Conservation (phyloP, 1,284 basidiomycete species). For the Sanguinoderma infundibulare region DNA sequence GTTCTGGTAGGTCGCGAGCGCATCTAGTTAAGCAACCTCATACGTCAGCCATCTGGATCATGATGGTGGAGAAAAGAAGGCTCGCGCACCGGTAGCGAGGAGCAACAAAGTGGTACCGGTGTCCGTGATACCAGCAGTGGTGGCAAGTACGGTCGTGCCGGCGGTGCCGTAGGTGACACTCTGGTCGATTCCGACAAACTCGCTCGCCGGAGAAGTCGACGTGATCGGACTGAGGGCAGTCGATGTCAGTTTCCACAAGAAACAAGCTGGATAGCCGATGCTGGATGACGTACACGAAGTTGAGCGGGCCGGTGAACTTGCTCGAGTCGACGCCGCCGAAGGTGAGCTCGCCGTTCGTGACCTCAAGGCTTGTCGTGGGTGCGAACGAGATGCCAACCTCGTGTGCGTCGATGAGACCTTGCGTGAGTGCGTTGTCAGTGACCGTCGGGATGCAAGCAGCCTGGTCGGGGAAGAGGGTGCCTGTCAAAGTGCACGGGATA, state of each 20-base stretch:
- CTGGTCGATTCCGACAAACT: slow-evolving; percentile 69
- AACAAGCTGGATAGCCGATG: no score
- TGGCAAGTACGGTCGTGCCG: slow-evolving; percentile 44
- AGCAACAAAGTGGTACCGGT: slow-evolving; percentile 51
- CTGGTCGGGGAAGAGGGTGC: slow-evolving; percentile 36
- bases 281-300: slow-evolving; percentile 46
- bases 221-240: slow-evolving; percentile 46
- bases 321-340: slow-evolving; percentile 51
- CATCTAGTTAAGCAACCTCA: slow-evolving; percentile 45
- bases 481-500: slow-evolving; percentile 18
- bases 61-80: background rate
- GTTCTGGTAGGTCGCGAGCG: slow-evolving; percentile 47
- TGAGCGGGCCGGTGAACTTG: slow-evolving; percentile 53
- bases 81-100: slow-evolving; percentile 37
- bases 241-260: background rate
- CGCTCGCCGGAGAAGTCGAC: slow-evolving; percentile 46
- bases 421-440: slow-evolving; percentile 51
- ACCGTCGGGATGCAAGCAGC: slow-evolving; percentile 41
- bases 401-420: slow-evolving; percentile 29
- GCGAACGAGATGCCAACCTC: slow-evolving; percentile 53
- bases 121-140: slow-evolving; percentile 64
- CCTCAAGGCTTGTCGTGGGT: slow-evolving; percentile 38
- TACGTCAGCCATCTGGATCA: slow-evolving; percentile 10
- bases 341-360: slow-evolving; percentile 36
- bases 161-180: slow-evolving; percentile 53